These are phyloP conservation scores for Neoscytalidium dimidiatum DNA, from an alignment of 2,329 filamentous ascomycete species.

Conservation along the genomic window DNA sequence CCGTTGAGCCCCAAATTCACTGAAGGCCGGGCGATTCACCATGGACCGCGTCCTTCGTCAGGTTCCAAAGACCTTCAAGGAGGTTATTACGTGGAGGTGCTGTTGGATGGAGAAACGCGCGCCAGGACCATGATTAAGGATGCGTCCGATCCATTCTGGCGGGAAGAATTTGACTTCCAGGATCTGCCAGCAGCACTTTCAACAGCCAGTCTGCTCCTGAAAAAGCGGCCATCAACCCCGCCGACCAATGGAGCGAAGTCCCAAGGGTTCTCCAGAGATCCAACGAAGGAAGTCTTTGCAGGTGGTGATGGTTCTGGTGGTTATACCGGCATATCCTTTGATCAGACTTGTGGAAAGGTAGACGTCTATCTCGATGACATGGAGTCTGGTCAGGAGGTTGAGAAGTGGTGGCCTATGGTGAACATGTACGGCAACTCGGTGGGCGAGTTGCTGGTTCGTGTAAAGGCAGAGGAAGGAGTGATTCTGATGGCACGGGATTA, in stretches of 20 bases:
- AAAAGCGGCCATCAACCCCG: constrained; percentile 52
- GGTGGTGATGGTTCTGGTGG: constrained; percentile 38
- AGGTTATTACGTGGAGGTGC: constrained; percentile 77
- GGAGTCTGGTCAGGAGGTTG: constrained; percentile 73
- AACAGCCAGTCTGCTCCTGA: constrained; percentile 70
- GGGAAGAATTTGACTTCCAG: constrained; percentile 75
- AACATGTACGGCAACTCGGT: constrained; percentile 75
- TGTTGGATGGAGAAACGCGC: constrained; percentile 77
- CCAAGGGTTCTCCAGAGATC: constrained; percentile 33
- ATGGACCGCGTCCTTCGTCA: constrained; percentile 31
- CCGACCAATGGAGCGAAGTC: constrained; percentile 1
- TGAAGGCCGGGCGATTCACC: constrained; percentile 15
- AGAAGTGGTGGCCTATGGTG: constrained; percentile 81
- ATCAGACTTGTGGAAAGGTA: constrained; percentile 66
- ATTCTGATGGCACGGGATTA: constrained; percentile 88
- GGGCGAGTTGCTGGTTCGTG: constrained; percentile 81
- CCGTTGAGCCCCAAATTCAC: constrained; percentile 39
- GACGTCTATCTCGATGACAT: constrained; percentile 80
- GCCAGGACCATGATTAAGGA: constrained; percentile 75
- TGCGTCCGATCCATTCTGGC: constrained; percentile 77
- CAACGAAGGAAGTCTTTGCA: constrained; percentile 32
- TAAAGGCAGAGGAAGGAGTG: constrained; percentile 84
- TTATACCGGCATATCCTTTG: constrained; percentile 49
- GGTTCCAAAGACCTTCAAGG: constrained; percentile 41
- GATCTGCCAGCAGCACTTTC: constrained; percentile 72